Percentiles rank a stretch among this genome's conserved stretches.
Evolutionary conservation across 139 green algal genomes (phyloP).

Genomic region (Diplosphaera chodatii): DNA sequence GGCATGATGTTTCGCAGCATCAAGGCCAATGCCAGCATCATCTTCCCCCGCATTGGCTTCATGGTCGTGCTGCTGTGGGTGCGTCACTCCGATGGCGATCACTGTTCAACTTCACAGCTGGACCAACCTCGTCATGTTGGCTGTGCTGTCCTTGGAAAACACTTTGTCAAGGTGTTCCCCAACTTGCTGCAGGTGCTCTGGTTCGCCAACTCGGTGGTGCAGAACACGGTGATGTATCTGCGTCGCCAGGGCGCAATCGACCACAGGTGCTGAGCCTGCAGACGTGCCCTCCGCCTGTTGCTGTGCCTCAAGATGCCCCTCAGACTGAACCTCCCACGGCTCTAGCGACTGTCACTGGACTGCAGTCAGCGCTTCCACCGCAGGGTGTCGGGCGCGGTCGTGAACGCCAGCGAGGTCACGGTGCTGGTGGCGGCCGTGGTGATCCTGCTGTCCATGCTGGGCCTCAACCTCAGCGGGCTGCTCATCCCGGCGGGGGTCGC

Average conservation of each 20-base stretch:
- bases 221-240: slow-evolving; percentile 52
- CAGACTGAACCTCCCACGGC: too few relatives aligned
- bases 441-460: slow-evolving; percentile 56
- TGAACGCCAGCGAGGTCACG: slow-evolving; percentile 47
- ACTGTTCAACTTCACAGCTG: too few relatives aligned
- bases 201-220: slow-evolving; percentile 68
- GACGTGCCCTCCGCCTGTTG: neutral
- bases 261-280: slow-evolving; percentile 6
- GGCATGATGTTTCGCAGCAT: slow-evolving; percentile 74
- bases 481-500: slow-evolving; percentile 58
- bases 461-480: slow-evolving; percentile 58
- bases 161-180: too few relatives aligned
- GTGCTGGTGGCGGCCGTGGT: slow-evolving; percentile 43
- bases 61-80: slow-evolving; percentile 66
- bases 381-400: slow-evolving; percentile 39
- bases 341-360: too few relatives aligned
- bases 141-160: too few relatives aligned
- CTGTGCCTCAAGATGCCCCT: too few relatives aligned
- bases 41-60: slow-evolving; percentile 65
- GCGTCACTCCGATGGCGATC: too few relatives aligned
- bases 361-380: too few relatives aligned
- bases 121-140: too few relatives aligned
- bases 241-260: slow-evolving; percentile 58
- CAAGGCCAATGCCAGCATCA: slow-evolving; percentile 56
- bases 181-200: too few relatives aligned